Conservation (phyloP, 768 basidiomycete genomes). For the Pleurotus pulmonarius region DNA sequence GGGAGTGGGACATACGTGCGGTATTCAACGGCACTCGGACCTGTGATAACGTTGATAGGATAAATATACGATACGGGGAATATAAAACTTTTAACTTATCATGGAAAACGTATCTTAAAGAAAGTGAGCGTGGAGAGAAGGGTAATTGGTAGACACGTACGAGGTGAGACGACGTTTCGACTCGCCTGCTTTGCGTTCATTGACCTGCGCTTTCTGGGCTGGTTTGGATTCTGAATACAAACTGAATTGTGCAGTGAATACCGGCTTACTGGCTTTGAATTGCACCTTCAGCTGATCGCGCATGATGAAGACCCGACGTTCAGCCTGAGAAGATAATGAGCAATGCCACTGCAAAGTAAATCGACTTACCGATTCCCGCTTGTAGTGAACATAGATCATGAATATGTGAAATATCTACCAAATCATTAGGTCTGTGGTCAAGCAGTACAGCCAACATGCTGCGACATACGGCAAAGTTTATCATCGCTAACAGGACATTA, state of each 20-base stretch:
- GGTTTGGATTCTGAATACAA: conserved; percentile 33
- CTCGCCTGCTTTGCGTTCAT: conserved; percentile 72
- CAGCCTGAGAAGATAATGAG: conserved; percentile 44
- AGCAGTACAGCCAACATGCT: not conserved
- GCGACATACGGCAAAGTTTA: conserved; percentile 39
- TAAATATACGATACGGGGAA: conserved; percentile 1
- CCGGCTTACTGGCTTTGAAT: conserved; percentile 39
- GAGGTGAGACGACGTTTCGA: conserved; percentile 80
- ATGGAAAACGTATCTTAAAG: conserved; percentile 67
- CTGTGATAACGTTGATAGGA: conserved; percentile 34
- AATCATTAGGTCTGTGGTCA: no score
- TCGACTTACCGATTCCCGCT: conserved; percentile 52
- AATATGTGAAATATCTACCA: conserved; percentile 46
- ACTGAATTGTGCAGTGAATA: not conserved
- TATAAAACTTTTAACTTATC: conserved; percentile 42
- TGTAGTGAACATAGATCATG: conserved; percentile 62
- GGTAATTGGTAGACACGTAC: conserved; percentile 38
- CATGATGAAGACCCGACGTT: conserved; percentile 64
- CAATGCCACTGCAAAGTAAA: not conserved
- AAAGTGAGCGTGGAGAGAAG: conserved; percentile 2
- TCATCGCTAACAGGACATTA: conserved; percentile 27
- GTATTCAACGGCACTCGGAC: conserved; percentile 82
- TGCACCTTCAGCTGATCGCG: conserved; percentile 76
- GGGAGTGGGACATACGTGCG: conserved; percentile 40
- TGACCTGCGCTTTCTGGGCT: conserved; percentile 69